These are phyloP conservation scores for Lodderomyces theae DNA, from an alignment of 1,139 yeast species.

Conservation along the genomic window DNA sequence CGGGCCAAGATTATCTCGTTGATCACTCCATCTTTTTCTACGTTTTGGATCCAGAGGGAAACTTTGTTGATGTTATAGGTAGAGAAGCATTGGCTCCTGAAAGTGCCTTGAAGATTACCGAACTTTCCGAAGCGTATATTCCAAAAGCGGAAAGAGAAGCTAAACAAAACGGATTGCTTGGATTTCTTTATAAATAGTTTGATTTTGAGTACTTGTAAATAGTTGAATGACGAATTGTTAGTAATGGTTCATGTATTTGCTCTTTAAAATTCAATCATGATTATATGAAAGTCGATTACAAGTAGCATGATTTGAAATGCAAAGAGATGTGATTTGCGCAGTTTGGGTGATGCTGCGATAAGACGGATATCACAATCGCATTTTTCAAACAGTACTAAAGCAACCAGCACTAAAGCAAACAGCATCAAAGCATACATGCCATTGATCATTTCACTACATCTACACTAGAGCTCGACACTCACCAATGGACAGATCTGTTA, in stretches of 20 bases:
- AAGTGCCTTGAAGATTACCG: slow-evolving; percentile 75
- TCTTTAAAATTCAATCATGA: no score
- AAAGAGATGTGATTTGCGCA: no score
- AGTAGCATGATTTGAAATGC: no score
- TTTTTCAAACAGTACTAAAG: no score
- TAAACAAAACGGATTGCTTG: slow-evolving; percentile 55
- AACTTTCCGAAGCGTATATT: slow-evolving; percentile 73
- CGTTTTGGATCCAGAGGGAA: slow-evolving; percentile 95
- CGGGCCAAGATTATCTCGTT: slow-evolving; percentile 94
- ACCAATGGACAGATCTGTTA: slow-evolving; percentile 6
- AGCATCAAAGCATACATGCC: neutral
- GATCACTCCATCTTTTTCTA: slow-evolving; percentile 97
- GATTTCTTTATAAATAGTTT: slow-evolving; percentile 45
- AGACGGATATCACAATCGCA: no score
- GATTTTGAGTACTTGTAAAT: neutral
- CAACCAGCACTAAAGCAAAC: no score
- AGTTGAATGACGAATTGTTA: no score
- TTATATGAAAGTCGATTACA: no score
- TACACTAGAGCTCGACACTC: neutral
- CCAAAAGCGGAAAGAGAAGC: slow-evolving; percentile 63
- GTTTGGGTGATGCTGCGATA: no score
- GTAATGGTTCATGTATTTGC: no score
- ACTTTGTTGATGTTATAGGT: slow-evolving; percentile 91
- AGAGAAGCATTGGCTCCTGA: slow-evolving; percentile 79
- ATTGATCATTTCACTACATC: neutral